Evolutionary conservation across 495 filamentous ascomycete species (phyloP), one percentile per base, ranked within the genome.

Genomic region (Lasiosphaeria hispida): DNA sequence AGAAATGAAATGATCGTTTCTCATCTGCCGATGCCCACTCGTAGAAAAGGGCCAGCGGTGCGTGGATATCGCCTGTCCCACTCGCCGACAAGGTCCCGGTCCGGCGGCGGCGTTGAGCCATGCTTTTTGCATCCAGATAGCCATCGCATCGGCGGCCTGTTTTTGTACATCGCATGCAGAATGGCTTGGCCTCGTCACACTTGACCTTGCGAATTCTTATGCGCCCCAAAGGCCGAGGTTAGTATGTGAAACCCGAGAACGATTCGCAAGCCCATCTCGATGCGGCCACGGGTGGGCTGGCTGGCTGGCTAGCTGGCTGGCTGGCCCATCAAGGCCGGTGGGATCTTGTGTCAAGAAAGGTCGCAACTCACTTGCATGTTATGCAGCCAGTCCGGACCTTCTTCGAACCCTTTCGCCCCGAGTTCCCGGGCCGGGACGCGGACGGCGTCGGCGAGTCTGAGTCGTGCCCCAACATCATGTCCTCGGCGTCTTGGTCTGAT

Each of bases 1-100:
- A 84, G 60, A 80, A 82, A 47, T 80, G 73, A 34, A 84, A 76
- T 17, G 79, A 74, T 18, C 78, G 72, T 53, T 65, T 67, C 53
- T 77, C 74, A 6, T 65, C 60, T 4, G 54, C 57, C 34, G 69
- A 68, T 2, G 69, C 69, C 67, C 69, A 69, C 4, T 71, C 60
- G 45, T 63, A 65, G 19, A 64, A 58, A 7, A 63, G 39, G 14
- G 60, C 33, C 30, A 59, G 44, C 8, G 68, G 50, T 11, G 57
- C 57, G 7, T 58, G 63, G 10, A 60, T 63, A 11, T 57, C 60
- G 14, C 50, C 44, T 11, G 11, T 41, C 14, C 15, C 58, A 19
- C 35, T 49, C n/a, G 35, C 19, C 3, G 41, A 19, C 30, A 61
- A 52, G 1, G 19, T 57, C 43, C 50, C 53, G 35, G 66, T 52